Evolutionary conservation across 208 protist species (phyloP).

Genomic region (Crithidia fasciculata): DNA sequence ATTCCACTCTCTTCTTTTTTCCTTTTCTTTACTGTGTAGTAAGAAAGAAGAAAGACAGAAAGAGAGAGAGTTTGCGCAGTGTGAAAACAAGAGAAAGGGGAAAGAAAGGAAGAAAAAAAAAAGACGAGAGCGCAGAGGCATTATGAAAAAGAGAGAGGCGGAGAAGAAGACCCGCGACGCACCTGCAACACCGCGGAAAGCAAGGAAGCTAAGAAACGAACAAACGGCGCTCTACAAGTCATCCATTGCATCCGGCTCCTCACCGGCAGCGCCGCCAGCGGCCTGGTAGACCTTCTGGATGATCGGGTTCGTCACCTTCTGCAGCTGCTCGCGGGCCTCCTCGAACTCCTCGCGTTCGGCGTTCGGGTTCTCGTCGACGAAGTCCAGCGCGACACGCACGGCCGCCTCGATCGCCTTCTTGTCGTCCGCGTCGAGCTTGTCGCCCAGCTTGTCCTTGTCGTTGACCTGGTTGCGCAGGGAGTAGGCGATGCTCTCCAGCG

Average conservation of each 20-base stretch:
- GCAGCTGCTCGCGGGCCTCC: constrained; percentile 88
- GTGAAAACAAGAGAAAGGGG: background rate
- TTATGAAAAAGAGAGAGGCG: background rate
- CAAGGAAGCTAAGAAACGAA: constrained; percentile 3
- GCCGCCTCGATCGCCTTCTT: constrained; percentile 86
- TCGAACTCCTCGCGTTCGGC: constrained; percentile 96
- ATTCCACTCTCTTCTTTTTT: too few relatives aligned
- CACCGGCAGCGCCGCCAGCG: constrained; percentile 38
- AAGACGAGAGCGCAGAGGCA: background rate
- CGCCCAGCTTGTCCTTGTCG: constrained; percentile 91
- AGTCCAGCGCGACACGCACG: constrained; percentile 93
- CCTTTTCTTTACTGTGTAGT: too few relatives aligned
- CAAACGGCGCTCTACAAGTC: constrained; percentile 58
- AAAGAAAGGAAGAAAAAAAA: background rate
- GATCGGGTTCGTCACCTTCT: constrained; percentile 95
- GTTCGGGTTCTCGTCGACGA: constrained; percentile 95
- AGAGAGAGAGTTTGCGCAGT: background rate
- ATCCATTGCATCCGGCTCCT: constrained; percentile 67
- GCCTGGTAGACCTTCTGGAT: constrained; percentile 91
- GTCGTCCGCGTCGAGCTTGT: constrained; percentile 93
- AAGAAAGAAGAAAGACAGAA: constrained; percentile 12
- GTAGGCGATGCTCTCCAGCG: constrained; percentile 96
- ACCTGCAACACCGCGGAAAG: background rate
- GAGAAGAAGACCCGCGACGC: background rate
- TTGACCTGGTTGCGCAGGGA: constrained; percentile 95